These are phyloP conservation scores for Ampelocalamus luodianensis DNA, from an alignment of 176 grass and related monocot species.

Conservation along the genomic window DNA sequence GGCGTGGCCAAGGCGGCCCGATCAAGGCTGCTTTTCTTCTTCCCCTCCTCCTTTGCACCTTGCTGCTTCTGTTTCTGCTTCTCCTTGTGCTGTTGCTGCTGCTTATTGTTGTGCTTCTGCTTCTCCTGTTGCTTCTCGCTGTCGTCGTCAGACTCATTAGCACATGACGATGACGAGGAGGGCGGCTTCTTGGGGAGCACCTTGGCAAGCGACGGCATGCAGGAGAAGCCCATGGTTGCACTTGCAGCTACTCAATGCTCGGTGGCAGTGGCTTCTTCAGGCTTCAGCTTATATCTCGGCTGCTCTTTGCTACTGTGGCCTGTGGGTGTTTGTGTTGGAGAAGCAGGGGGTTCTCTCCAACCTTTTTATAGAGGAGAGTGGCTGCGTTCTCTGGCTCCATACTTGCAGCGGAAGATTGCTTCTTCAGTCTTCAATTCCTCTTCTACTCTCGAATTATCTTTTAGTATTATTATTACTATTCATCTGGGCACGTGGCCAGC, in stretches of 20 bases:
- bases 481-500: neutral
- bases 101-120: neutral
- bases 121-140: neutral
- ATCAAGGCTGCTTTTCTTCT: constrained; percentile 38
- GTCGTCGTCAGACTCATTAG: neutral
- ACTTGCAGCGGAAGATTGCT: too few species aligned
- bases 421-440: too few species aligned
- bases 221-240: constrained; percentile 32
- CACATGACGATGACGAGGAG: neutral
- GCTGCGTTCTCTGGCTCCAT: too few species aligned
- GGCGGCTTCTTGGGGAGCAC: constrained; percentile 39
- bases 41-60: neutral
- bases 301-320: too few species aligned
- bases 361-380: too few species aligned
- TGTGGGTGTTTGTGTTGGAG: too few species aligned
- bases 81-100: neutral
- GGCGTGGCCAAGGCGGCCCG: neutral
- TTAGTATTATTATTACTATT: too few species aligned
- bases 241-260: neutral
- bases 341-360: too few species aligned
- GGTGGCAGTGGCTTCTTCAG: neutral
- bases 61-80: neutral
- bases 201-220: constrained; percentile 36
- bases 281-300: neutral
- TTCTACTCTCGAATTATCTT: too few species aligned